phyloP scores from a whole-genome alignment of 331 rosid genomes.

The Rhamnella rubrinervis region DNA sequence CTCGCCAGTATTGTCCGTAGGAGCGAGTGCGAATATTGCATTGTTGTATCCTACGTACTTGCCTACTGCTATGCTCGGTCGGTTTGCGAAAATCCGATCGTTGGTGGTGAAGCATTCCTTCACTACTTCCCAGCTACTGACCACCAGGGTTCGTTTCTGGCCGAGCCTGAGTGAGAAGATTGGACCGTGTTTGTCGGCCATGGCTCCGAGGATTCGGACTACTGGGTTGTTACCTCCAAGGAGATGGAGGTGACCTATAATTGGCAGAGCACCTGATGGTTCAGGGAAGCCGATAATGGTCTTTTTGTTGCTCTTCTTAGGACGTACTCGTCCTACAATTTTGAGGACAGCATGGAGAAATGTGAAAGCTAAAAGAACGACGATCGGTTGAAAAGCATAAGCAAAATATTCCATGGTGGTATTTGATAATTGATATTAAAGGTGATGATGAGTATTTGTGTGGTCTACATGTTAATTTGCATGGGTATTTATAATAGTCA shows the following conservation, averaged over 20 bases:
- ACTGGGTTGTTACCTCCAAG: slow-evolving; percentile 34
- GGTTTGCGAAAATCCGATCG: slow-evolving; percentile 52
- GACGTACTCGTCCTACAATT: neutral
- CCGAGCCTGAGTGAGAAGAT: slow-evolving; percentile 49
- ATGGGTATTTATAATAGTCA: neutral
- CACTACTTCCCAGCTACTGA: slow-evolving; percentile 42
- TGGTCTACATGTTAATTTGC: neutral
- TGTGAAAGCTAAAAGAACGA: slow-evolving; percentile 17
- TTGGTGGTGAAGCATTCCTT: slow-evolving; percentile 42
- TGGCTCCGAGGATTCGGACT: slow-evolving; percentile 36
- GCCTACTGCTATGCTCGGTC: slow-evolving; percentile 43
- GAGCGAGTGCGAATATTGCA: slow-evolving; percentile 48
- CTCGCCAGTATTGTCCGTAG: slow-evolving; percentile 61
- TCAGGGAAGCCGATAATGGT: slow-evolving; percentile 24
- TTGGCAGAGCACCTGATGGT: slow-evolving; percentile 44
- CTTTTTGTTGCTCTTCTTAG: neutral
- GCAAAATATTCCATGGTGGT: slow-evolving; percentile 30
- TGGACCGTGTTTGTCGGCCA: slow-evolving; percentile 50
- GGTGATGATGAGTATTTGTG: neutral
- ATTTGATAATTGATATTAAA: neutral
- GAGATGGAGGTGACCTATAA: slow-evolving; percentile 68
- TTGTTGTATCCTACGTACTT: slow-evolving; percentile 47
- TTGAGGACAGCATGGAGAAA: neutral
- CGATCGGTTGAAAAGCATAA: slow-evolving; percentile 8
- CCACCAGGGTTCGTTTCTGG: slow-evolving; percentile 32